A percentile compares a stretch with the other conserved stretches of the same genome.
Evolutionary conservation across 495 filamentous ascomycete species (phyloP).

Genomic region (Staphylotrichum tortipilum): DNA sequence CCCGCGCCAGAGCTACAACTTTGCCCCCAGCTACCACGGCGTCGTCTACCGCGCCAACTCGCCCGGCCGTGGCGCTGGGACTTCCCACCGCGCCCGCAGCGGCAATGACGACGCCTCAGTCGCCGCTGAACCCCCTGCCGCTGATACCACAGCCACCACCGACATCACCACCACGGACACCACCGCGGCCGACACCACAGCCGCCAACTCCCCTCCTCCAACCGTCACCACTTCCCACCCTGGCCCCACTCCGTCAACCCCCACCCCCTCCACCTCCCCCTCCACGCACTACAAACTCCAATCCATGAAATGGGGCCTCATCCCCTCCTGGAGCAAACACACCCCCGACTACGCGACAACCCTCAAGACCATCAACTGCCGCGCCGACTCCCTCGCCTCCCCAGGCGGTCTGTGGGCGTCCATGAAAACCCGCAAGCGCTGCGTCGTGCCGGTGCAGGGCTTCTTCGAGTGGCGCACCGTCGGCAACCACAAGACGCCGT

Average conservation of each 20-base stretch:
- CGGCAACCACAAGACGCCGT: slow-evolving; percentile 72
- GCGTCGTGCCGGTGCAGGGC: slow-evolving; percentile 77
- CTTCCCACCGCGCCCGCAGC: background rate
- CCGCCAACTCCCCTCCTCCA: no score
- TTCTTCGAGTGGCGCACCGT: slow-evolving; percentile 92
- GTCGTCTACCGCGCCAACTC: slow-evolving; percentile 76
- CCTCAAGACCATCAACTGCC: slow-evolving; percentile 89
- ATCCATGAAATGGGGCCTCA: slow-evolving; percentile 78
- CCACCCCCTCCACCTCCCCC: no score
- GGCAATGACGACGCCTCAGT: no score
- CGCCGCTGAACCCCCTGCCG: no score
- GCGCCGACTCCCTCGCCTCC: slow-evolving; percentile 74
- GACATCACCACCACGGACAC: slow-evolving; percentile 12
- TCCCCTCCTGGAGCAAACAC: slow-evolving; percentile 31
- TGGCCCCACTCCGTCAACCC: no score
- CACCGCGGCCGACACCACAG: background rate
- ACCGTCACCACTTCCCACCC: no score
- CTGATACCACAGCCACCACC: background rate
- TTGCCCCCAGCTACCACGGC: slow-evolving; percentile 80
- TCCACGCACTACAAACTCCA: slow-evolving; percentile 61
- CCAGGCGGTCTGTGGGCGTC: slow-evolving; percentile 79
- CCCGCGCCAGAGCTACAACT: slow-evolving; percentile 79
- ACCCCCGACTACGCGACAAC: slow-evolving; percentile 59
- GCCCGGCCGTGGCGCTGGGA: slow-evolving; percentile 42
- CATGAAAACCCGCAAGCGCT: slow-evolving; percentile 84